Conservation (phyloP, 2,329 filamentous ascomycete genomes). For the Didymella exigua region DNA sequence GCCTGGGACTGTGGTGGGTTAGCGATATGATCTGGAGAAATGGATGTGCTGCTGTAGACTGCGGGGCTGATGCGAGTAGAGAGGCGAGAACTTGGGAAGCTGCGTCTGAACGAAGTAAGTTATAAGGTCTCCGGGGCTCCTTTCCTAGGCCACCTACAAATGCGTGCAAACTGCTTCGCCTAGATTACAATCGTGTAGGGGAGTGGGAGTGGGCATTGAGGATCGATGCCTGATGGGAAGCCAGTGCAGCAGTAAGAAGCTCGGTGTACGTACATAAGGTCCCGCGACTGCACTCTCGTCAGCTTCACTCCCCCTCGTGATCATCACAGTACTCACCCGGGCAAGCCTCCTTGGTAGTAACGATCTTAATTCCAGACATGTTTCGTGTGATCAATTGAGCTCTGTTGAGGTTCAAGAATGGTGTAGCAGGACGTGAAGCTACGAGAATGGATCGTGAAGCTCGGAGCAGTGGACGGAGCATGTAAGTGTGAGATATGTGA, state of each 20-base stretch:
- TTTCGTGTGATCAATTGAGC: slow-evolving; percentile 19
- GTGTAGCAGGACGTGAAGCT: neutral
- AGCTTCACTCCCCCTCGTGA: slow-evolving; percentile 2
- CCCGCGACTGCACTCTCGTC: slow-evolving; percentile 46
- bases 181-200: neutral
- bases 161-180: neutral
- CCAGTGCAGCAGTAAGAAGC: neutral
- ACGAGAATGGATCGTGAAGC: neutral
- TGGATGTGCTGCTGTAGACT: neutral
- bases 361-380: slow-evolving; percentile 54
- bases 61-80: neutral
- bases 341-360: slow-evolving; percentile 50
- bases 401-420: neutral
- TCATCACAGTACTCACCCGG: slow-evolving; percentile 46
- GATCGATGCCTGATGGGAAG: neutral
- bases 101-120: neutral
- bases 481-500: neutral
- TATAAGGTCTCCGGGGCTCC: neutral
- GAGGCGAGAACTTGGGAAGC: neutral
- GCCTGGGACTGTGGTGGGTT: slow-evolving; percentile 55
- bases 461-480: slow-evolving; percentile 8
- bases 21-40: neutral
- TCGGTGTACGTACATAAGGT: slow-evolving; percentile 48
- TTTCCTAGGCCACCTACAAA: neutral
- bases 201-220: neutral